Conservation (phyloP, 179 eudicot genomes). For the Actinidia arguta region DNA sequence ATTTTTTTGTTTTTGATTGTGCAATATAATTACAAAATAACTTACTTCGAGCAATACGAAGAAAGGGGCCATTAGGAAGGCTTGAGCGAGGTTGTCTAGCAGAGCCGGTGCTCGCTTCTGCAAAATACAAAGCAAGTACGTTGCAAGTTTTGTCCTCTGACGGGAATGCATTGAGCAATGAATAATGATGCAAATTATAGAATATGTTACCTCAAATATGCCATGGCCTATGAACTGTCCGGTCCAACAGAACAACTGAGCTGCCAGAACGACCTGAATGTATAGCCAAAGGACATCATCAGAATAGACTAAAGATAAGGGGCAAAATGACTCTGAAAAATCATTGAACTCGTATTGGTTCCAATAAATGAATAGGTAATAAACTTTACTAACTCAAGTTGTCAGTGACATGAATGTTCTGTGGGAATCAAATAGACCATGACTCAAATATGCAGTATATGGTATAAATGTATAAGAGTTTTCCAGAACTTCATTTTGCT, state of each 20-base stretch:
- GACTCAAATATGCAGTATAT: too few relatives aligned
- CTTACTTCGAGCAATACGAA: slow-evolving; percentile 63
- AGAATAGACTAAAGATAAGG: too few relatives aligned
- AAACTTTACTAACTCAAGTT: too few relatives aligned
- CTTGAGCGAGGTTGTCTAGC: slow-evolving; percentile 82
- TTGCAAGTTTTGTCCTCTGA: background rate
- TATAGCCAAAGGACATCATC: background rate
- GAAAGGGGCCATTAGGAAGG: slow-evolving; percentile 90
- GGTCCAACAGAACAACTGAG: slow-evolving; percentile 84
- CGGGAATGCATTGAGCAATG: background rate
- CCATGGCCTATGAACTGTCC: slow-evolving; percentile 92
- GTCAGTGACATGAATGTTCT: too few relatives aligned
- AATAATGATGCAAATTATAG: background rate
- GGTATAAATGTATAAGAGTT: too few relatives aligned
- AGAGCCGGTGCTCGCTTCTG: slow-evolving; percentile 95
- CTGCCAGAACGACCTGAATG: slow-evolving; percentile 75
- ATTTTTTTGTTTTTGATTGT: background rate
- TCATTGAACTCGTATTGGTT: too few relatives aligned
- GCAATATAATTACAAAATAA: background rate
- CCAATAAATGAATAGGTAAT: too few relatives aligned
- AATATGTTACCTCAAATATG: slow-evolving; percentile 72
- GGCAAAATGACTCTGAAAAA: too few relatives aligned
- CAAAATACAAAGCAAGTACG: background rate
- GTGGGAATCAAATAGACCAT: too few relatives aligned
- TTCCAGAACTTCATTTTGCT: too few relatives aligned